A percentile compares a stretch with the other conserved stretches of the same genome.
Evolutionary conservation across 2,329 filamentous ascomycete species (phyloP).

Genomic region (Cladophialophora carrionii): DNA sequence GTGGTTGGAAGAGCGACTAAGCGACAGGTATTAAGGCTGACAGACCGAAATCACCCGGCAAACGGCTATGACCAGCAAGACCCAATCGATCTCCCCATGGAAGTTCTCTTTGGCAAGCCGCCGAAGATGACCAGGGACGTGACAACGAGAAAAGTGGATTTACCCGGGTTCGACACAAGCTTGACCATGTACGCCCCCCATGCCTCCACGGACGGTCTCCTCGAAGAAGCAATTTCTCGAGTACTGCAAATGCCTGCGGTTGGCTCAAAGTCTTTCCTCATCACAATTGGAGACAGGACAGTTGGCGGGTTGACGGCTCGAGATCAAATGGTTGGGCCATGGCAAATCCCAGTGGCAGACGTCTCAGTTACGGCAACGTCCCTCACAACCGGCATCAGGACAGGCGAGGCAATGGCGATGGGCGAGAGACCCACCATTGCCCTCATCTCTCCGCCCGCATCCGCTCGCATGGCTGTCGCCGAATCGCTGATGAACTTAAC

Average conservation of each 20-base stretch:
- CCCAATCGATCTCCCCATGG: slow-evolving; percentile 88
- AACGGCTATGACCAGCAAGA: slow-evolving; percentile 64
- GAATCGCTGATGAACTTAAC: slow-evolving; percentile 93
- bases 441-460: slow-evolving; percentile 84
- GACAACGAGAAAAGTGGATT: slow-evolving; percentile 66
- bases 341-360: slow-evolving; percentile 93
- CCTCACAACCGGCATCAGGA: slow-evolving; percentile 70
- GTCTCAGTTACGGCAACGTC: slow-evolving; percentile 89
- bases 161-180: slow-evolving; percentile 74
- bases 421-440: slow-evolving; percentile 89
- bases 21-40: slow-evolving; percentile 73
- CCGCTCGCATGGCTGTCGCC: slow-evolving; percentile 92
- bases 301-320: slow-evolving; percentile 86
- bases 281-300: slow-evolving; percentile 91
- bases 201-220: slow-evolving; percentile 54
- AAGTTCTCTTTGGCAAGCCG: slow-evolving; percentile 82
- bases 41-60: slow-evolving; percentile 70
- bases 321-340: slow-evolving; percentile 95
- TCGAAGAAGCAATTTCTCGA: slow-evolving; percentile 74
- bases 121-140: slow-evolving; percentile 79
- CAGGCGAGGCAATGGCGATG: slow-evolving; percentile 97
- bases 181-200: slow-evolving; percentile 69
- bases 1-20: slow-evolving; percentile 81
- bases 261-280: slow-evolving; percentile 95
- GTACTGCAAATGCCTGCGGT: slow-evolving; percentile 86